A percentile compares a stretch with the other conserved stretches of the same genome.
Conservation (phyloP, 2,329 filamentous ascomycete species). For the Fusarium haematococcum region DNA sequence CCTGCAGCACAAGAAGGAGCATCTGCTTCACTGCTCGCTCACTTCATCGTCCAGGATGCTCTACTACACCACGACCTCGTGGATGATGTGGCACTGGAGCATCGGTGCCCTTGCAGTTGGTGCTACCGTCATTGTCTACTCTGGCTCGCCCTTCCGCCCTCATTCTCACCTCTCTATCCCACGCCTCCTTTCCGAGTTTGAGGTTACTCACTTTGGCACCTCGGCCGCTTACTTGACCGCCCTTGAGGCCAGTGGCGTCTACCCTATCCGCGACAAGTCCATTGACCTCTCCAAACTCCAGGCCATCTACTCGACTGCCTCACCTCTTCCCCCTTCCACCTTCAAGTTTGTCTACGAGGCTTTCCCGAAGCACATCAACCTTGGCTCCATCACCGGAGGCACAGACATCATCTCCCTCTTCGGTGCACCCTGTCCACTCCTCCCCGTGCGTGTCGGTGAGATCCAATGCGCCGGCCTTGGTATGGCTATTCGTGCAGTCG, state of each 20-base stretch:
- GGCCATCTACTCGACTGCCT: constrained; percentile 94
- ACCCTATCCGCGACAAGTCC: constrained; percentile 64
- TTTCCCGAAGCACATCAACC: constrained; percentile 83
- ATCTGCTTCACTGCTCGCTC: constrained; percentile 87
- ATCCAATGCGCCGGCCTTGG: constrained; percentile 83
- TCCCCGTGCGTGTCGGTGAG: constrained; percentile 78
- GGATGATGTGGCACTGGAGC: constrained; percentile 99
- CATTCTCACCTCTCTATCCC: constrained; percentile 85
- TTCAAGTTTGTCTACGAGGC: constrained; percentile 90
- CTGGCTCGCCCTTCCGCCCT: constrained; percentile 89
- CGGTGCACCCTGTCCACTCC: constrained; percentile 82
- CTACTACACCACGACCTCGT: constrained; percentile 94
- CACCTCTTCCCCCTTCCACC: constrained; percentile 90
- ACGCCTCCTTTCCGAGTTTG: constrained; percentile 80
- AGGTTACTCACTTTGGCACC: constrained; percentile 94
- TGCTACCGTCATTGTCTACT: constrained; percentile 87
- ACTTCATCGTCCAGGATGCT: constrained; percentile 79
- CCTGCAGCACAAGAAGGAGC: constrained; percentile 97
- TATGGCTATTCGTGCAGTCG: constrained; percentile 77
- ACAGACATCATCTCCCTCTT: constrained; percentile 98
- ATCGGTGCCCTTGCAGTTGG: constrained; percentile 87
- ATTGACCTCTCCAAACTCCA: constrained; percentile 74
- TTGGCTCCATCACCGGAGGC: constrained; percentile 93
- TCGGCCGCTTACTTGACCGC: constrained; percentile 93
- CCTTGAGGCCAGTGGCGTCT: constrained; percentile 81